Evolutionary conservation across 176 grass and related monocot species (phyloP).

Genomic region (Rhynchospora tenuis): DNA sequence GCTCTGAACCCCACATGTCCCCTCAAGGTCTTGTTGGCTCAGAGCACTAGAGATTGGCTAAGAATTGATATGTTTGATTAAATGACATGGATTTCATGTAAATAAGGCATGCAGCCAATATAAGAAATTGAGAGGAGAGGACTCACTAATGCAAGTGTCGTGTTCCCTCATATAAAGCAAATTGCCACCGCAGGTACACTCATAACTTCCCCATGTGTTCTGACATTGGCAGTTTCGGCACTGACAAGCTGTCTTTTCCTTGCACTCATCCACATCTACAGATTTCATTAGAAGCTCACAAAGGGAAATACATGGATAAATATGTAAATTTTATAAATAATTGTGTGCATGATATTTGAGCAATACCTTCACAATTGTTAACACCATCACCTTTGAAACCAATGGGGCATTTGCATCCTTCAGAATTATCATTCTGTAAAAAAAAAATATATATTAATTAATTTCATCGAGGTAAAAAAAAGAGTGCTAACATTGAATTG

Average conservation of each 20-base stretch:
- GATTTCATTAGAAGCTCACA: not conserved
- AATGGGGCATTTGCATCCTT: conserved; percentile 74
- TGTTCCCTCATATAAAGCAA: conserved; percentile 87
- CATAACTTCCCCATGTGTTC: conserved; percentile 92
- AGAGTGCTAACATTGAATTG: not conserved
- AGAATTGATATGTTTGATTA: not conserved
- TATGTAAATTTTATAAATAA: not conserved
- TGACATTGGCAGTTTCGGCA: conserved; percentile 71
- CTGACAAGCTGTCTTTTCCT: conserved; percentile 52
- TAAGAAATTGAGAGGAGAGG: conserved; percentile 10
- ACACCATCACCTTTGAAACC: conserved; percentile 71
- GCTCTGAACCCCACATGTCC: not conserved
- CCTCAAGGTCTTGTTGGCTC: not conserved
- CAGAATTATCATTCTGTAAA: conserved; percentile 57
- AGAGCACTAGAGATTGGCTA: not conserved
- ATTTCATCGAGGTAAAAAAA: conserved; percentile 16
- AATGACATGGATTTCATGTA: not conserved
- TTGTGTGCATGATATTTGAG: not conserved
- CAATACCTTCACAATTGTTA: conserved; percentile 67
- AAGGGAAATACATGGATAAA: not conserved
- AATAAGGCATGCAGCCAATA: not conserved
- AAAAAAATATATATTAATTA: not conserved
- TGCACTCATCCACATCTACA: conserved; percentile 92
- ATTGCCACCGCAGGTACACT: conserved; percentile 68
- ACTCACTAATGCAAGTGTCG: conserved; percentile 90